Conservation (phyloP, 2,329 filamentous ascomycete species). For the Cytospora schulzeri region DNA sequence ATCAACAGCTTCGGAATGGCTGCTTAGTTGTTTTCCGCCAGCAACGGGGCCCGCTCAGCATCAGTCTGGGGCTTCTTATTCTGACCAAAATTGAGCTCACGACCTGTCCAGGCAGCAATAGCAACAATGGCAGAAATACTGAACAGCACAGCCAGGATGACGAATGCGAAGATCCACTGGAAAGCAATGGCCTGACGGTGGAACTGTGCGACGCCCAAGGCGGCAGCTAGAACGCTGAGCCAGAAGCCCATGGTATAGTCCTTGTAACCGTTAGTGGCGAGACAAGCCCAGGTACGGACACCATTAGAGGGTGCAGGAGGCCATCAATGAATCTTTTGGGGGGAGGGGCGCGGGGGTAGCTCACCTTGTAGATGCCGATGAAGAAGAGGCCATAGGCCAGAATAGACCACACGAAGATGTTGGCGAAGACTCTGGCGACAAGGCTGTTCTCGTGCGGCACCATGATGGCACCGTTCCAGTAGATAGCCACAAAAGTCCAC, state of each 20-base stretch:
- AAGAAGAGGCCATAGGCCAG: slow-evolving; percentile 77
- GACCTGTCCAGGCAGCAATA: slow-evolving; percentile 64
- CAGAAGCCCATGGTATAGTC: slow-evolving; percentile 79
- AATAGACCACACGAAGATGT: slow-evolving; percentile 86
- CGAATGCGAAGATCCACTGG: slow-evolving; percentile 92
- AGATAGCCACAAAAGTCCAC: slow-evolving; percentile 84
- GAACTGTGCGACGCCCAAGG: slow-evolving; percentile 79
- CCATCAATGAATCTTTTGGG: background rate
- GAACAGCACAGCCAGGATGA: slow-evolving; percentile 77
- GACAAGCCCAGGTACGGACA: background rate
- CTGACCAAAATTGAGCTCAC: slow-evolving; percentile 53
- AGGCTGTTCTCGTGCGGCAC: slow-evolving; percentile 68
- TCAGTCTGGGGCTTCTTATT: slow-evolving; percentile 46
- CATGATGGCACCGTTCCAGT: slow-evolving; percentile 86
- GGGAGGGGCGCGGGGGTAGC: too few relatives aligned
- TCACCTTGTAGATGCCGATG: slow-evolving; percentile 70
- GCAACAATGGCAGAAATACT: slow-evolving; percentile 66
- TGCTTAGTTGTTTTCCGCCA: slow-evolving; percentile 52
- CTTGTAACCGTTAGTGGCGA: slow-evolving; percentile 36
- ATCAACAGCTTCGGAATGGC: background rate
- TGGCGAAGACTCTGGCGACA: slow-evolving; percentile 77
- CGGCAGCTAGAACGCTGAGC: slow-evolving; percentile 71
- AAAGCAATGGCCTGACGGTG: slow-evolving; percentile 71
- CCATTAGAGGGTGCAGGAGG: background rate
- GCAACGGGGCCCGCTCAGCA: slow-evolving; percentile 63